These are phyloP conservation scores for Suaeda aralocaspica DNA, from an alignment of 148 eudicot genomes.

Conservation along the genomic window DNA sequence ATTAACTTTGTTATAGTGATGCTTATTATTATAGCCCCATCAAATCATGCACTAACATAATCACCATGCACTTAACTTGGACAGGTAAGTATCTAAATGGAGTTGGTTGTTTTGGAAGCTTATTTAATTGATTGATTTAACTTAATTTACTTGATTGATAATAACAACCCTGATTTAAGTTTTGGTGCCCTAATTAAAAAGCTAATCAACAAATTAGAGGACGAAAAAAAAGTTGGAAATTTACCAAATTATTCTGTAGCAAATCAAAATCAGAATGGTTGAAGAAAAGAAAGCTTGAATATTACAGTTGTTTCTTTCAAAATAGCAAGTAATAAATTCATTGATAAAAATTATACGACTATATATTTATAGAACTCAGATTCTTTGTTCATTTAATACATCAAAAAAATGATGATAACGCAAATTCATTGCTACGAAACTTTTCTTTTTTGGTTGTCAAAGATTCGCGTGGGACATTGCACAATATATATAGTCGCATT, in stretches of 20 bases:
- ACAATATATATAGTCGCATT: conserved; percentile 1
- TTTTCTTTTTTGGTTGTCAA: conserved; percentile 22
- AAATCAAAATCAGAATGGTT: conserved; percentile 17
- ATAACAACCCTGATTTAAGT: neutral
- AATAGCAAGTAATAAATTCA: neutral
- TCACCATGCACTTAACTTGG: neutral
- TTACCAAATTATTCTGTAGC: conserved; percentile 17
- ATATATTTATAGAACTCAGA: neutral
- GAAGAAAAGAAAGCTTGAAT: conserved; percentile 9
- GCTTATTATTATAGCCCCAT: neutral
- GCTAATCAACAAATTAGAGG: too few species aligned
- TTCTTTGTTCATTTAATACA: neutral
- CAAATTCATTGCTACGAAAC: conserved; percentile 7
- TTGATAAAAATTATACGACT: neutral
- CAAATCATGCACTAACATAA: neutral
- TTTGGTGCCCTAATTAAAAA: neutral
- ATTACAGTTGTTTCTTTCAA: conserved; percentile 11
- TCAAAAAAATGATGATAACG: conserved; percentile 15
- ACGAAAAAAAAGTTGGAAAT: neutral
- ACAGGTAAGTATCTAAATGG: neutral
- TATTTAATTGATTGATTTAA: neutral
- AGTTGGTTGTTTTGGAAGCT: too few species aligned
- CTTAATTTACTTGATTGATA: neutral
- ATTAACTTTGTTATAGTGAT: neutral
- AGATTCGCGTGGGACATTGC: conserved; percentile 24